Percentiles rank a stretch among this genome's conserved stretches.
phyloP scores from a whole-genome alignment of 208 protist species.

The Novymonas esmeraldas region DNA sequence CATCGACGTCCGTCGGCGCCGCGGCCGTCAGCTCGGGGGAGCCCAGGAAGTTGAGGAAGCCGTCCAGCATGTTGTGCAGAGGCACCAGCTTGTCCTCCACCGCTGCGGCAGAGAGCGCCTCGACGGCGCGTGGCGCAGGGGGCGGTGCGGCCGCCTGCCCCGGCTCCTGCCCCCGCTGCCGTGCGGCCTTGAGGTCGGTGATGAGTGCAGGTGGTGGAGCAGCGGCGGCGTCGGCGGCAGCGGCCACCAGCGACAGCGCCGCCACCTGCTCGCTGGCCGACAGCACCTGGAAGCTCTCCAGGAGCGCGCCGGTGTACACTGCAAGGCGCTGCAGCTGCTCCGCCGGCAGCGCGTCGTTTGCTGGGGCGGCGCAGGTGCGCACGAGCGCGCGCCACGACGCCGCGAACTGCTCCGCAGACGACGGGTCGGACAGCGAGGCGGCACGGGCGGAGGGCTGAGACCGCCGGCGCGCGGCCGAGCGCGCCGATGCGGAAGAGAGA shows the following conservation, averaged over 20 bases:
- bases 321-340: conserved; percentile 37
- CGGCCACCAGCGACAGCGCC: conserved; percentile 46
- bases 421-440: not conserved
- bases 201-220: not conserved
- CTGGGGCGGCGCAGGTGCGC: conserved; percentile 17
- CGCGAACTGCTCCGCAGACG: conserved; percentile 23
- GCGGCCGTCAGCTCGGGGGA: conserved; percentile 35
- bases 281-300: conserved; percentile 54
- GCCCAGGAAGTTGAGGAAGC: conserved; percentile 55
- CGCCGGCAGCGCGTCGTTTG: conserved; percentile 11
- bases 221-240: conserved; percentile 6
- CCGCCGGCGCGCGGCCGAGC: conserved; percentile 3
- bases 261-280: conserved; percentile 34
- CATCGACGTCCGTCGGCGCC: conserved; percentile 27
- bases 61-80: conserved; percentile 69
- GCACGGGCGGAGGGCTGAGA: conserved; percentile 1
- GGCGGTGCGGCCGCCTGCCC: not conserved
- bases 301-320: conserved; percentile 38
- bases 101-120: not conserved
- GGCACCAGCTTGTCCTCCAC: conserved; percentile 26
- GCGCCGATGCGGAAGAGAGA: conserved; percentile 9
- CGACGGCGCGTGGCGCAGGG: not conserved
- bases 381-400: conserved; percentile 22
- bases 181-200: not conserved
- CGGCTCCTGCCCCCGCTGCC: too few species aligned